Evolutionary conservation across 2,329 filamentous ascomycete genomes (phyloP), one percentile per base, ranked within the genome.

Genomic region (Graphilbum sp.): DNA sequence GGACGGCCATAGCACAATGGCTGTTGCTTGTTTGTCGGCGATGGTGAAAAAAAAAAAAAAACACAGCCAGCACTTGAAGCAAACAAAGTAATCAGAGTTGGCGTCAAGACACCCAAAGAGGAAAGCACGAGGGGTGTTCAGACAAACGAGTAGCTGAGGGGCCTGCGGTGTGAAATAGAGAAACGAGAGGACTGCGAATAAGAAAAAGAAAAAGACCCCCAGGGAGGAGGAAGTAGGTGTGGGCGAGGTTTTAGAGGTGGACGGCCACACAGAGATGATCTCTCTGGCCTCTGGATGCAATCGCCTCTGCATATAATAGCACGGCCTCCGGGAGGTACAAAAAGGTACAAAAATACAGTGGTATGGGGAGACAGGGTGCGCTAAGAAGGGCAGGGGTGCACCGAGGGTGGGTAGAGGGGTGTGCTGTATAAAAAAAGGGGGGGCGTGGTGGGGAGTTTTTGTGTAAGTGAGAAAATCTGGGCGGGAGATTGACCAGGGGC

Each of bases 1-100:
- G 50, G 46, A 47, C 47, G 51, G 49, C 49, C 49, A 54, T 54
- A 51, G 44, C 47, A 54, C 48, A 49, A 50, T 44, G 46, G 49
- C 53, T 48, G 50, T 19, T 15, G 5, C 12, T 25, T 25, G 23
- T 17, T n/a, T n/a, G n/a, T n/a, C n/a, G n/a, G n/a, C n/a, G n/a
- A n/a, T n/a, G 29, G n/a, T 25, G 17, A 17, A 35, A 51, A 51
- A 46, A 52, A 49, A 42, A 45, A n/a, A n/a, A n/a, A n/a, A n/a
- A n/a, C n/a, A n/a, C n/a, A n/a, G n/a, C n/a, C n/a, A n/a, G n/a
- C n/a, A n/a, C n/a, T n/a, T n/a, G n/a, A n/a, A n/a, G n/a, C n/a
- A n/a, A n/a, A n/a, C n/a, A n/a, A n/a, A n/a, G n/a, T n/a, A n/a
- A n/a, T n/a, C n/a, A n/a, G n/a, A n/a, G n/a, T n/a, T n/a, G n/a